A percentile compares a stretch with the other conserved stretches of the same genome.
Conservation (phyloP, 768 basidiomycete species). For the Calocera cornea region DNA sequence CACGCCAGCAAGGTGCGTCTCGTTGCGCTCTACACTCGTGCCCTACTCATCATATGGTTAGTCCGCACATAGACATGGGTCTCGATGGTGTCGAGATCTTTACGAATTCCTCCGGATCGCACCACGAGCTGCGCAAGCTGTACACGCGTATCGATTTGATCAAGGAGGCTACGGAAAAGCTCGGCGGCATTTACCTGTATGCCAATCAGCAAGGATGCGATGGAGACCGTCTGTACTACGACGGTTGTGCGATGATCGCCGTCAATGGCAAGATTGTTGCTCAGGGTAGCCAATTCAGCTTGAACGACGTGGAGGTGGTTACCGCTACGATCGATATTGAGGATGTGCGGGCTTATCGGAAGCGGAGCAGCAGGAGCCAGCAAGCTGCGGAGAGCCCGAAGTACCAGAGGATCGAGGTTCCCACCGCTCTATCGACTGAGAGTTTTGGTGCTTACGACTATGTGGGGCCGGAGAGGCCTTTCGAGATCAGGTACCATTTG, state of each 20-base stretch:
- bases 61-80: conserved; percentile 95
- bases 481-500: conserved; percentile 56
- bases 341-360: conserved; percentile 81
- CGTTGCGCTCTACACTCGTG: background rate
- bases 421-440: conserved; percentile 64
- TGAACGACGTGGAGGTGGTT: conserved; percentile 91
- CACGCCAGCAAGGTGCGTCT: conserved; percentile 73
- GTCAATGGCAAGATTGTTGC: conserved; percentile 86
- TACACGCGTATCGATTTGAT: conserved; percentile 84
- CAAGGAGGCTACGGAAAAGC: conserved; percentile 90
- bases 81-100: conserved; percentile 98
- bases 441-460: conserved; percentile 43
- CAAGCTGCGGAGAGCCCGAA: conserved; percentile 66
- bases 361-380: conserved; percentile 70
- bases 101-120: conserved; percentile 95
- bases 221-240: conserved; percentile 94
- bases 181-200: conserved; percentile 93
- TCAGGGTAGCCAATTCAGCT: conserved; percentile 92
- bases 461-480: conserved; percentile 36
- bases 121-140: conserved; percentile 96
- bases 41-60: conserved; percentile 22
- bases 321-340: conserved; percentile 95
- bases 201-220: conserved; percentile 99
- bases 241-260: conserved; percentile 92
- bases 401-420: conserved; percentile 73